phyloP scores from a whole-genome alignment of 345 rosid species.

The Abelmoschus esculentus region DNA sequence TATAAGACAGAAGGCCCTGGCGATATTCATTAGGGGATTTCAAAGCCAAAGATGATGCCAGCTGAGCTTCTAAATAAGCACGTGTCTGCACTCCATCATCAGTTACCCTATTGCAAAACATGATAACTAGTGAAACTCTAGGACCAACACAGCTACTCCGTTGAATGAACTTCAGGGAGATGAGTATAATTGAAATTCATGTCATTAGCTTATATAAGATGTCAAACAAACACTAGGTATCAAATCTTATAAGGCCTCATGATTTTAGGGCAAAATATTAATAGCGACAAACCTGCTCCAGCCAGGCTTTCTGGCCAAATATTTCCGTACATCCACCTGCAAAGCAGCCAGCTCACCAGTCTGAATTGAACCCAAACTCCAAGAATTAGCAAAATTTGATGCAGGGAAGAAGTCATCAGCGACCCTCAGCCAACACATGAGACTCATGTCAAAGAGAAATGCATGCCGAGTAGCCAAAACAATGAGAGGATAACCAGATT shows the following conservation, averaged over 20 bases:
- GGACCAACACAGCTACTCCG: background rate
- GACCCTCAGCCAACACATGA: slow-evolving; percentile 95
- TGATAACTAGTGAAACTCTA: slow-evolving; percentile 2
- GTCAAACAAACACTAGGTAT: background rate
- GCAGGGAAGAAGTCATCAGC: slow-evolving; percentile 99
- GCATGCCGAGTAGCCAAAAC: slow-evolving; percentile 95
- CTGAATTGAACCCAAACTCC: slow-evolving; percentile 81
- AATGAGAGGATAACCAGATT: slow-evolving; percentile 91
- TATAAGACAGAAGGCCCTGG: slow-evolving; percentile 89
- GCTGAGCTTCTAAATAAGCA: slow-evolving; percentile 94
- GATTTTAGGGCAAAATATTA: background rate
- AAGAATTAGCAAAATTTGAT: slow-evolving; percentile 87
- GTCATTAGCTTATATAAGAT: background rate
- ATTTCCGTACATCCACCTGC: slow-evolving; percentile 92
- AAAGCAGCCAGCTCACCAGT: slow-evolving; percentile 89
- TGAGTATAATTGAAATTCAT: background rate
- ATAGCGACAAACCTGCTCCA: slow-evolving; percentile 74
- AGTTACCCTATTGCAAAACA: slow-evolving; percentile 51
- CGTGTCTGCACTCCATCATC: slow-evolving; percentile 97
- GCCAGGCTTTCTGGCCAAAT: slow-evolving; percentile 91
- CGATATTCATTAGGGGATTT: slow-evolving; percentile 85
- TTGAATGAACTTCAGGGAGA: background rate
- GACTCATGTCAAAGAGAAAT: slow-evolving; percentile 77
- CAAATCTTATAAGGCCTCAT: background rate
- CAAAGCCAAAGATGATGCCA: slow-evolving; percentile 79